A percentile compares a stretch with the other conserved stretches of the same genome.
These are phyloP conservation scores for Trichoderma simmonsii DNA, from an alignment of 2,329 filamentous ascomycete genomes.

Conservation along the genomic window DNA sequence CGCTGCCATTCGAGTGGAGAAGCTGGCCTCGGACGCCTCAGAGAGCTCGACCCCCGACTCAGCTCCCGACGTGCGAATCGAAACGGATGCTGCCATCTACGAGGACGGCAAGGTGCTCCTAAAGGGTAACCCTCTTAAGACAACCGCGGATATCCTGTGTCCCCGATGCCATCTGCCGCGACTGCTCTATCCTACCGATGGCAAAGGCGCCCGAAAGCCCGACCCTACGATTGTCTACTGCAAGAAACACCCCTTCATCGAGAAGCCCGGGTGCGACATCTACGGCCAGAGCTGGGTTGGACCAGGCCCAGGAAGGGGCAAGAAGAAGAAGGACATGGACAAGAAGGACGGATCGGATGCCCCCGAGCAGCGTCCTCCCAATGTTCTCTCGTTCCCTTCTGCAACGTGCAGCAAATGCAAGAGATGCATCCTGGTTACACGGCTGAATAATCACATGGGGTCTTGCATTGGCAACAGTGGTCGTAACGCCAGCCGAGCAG, in stretches of 20 bases:
- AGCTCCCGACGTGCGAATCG: constrained; percentile 54
- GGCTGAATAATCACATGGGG: constrained; percentile 66
- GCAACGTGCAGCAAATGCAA: constrained; percentile 67
- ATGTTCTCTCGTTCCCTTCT: constrained; percentile 62
- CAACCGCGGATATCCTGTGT: constrained; percentile 69
- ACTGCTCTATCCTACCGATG: constrained; percentile 68
- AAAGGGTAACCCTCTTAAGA: constrained; percentile 70
- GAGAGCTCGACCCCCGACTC: constrained; percentile 52
- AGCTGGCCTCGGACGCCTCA: constrained; percentile 55
- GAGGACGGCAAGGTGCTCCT: constrained; percentile 66
- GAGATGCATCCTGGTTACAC: constrained; percentile 61
- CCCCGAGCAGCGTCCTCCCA: constrained; percentile 55
- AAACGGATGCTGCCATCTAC: constrained; percentile 67
- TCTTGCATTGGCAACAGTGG: constrained; percentile 66
- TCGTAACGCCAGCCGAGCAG: constrained; percentile 59
- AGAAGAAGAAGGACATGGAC: constrained; percentile 76
- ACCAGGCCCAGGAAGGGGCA: constrained; percentile 66
- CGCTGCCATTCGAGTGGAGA: constrained; percentile 62
- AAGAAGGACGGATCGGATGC: constrained; percentile 53
- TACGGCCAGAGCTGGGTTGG: constrained; percentile 79
- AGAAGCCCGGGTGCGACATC: constrained; percentile 73
- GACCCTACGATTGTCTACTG: constrained; percentile 71
- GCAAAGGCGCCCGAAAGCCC: constrained; percentile 62
- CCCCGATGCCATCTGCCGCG: constrained; percentile 71
- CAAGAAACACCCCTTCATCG: constrained; percentile 74